Evolutionary conservation across 1,284 basidiomycete genomes (phyloP), one percentile per base, ranked within the genome.

Genomic region (Irpex rosettiformis): DNA sequence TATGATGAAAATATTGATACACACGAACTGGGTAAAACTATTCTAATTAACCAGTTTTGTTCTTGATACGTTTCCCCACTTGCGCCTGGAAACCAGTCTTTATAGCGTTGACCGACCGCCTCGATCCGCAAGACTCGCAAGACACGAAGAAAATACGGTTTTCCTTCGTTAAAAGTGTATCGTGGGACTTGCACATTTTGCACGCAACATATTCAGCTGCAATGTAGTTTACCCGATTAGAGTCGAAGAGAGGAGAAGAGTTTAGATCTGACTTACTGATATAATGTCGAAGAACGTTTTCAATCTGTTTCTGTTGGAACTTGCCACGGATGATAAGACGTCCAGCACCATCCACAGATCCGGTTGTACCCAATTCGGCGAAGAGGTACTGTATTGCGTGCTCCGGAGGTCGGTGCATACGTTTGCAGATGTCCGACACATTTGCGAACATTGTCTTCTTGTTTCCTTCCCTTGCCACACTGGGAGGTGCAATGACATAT

Each of bases 121-220:
- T 82, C 63, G 90, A 94, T 6, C 94, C 94, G 72, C 94, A 98
- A 24, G 92, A 89, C 77, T 97, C 93, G 79, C 96, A 98, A 0
- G 93, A 88, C 84, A 99, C 95, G 82, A 99, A 99, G 83, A 96
- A 98, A 71, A 99, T 94, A 77, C 96, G 93, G 77, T 98, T 98
- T 78, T 98, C 95, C 77, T 98, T 98, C 52, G 91, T 91, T 52
- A 99, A 84, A 21, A 96, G 84, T 4, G 96, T 99, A 73, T 98
- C 96, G 55, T 94, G 94, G 3, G 96, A 98, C 79, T 98, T 98
- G 85, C 96, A 99, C 42, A 96, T 99, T 78, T 98, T 97, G 86
- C 96, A 99, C 45, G 95, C 98, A 59, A 99, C 97, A 77, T 99
- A 99, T 78, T 99, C 96, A 66, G 96, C 96, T 96, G 62, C 27